A percentile compares a stretch with the other conserved stretches of the same genome.
phyloP scores from a whole-genome alignment of 2,329 filamentous ascomycete species.

The Didymosphaeria variabile region DNA sequence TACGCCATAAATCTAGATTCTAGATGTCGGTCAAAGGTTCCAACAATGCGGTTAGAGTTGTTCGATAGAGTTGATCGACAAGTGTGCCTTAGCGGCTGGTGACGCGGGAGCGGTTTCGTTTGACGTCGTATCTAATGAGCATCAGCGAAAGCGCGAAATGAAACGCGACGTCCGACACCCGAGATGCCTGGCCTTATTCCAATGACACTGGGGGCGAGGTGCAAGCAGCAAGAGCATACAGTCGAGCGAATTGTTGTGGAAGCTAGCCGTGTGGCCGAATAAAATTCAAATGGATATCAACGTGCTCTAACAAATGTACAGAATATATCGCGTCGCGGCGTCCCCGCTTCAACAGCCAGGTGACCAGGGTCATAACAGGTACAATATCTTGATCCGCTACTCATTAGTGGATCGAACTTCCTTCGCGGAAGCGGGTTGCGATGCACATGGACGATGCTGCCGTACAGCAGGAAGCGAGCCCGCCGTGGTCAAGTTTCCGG shows the following conservation, averaged over 20 bases:
- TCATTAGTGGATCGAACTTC: too few relatives aligned
- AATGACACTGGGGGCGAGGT: too few relatives aligned
- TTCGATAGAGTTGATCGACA: neutral
- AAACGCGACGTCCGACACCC: neutral
- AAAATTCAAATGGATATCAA: conserved; percentile 11
- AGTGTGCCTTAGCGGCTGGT: neutral
- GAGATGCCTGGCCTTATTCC: too few relatives aligned
- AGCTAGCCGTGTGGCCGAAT: neutral
- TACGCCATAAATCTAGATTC: neutral
- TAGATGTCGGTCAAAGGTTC: neutral
- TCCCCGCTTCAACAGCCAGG: too few relatives aligned
- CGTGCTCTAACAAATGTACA: neutral
- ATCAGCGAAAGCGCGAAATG: neutral
- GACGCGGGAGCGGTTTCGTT: neutral
- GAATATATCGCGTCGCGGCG: too few relatives aligned
- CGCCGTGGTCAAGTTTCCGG: neutral
- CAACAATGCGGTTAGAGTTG: neutral
- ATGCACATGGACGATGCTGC: neutral
- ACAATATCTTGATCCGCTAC: too few relatives aligned
- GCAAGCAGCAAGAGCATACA: too few relatives aligned
- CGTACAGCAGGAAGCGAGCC: neutral
- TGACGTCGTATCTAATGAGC: neutral
- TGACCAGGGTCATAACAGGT: too few relatives aligned
- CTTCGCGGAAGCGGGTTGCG: neutral
- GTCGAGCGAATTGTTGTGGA: neutral